phyloP scores from a whole-genome alignment of 2,329 filamentous ascomycete genomes.

The Mycogone perniciosa region DNA sequence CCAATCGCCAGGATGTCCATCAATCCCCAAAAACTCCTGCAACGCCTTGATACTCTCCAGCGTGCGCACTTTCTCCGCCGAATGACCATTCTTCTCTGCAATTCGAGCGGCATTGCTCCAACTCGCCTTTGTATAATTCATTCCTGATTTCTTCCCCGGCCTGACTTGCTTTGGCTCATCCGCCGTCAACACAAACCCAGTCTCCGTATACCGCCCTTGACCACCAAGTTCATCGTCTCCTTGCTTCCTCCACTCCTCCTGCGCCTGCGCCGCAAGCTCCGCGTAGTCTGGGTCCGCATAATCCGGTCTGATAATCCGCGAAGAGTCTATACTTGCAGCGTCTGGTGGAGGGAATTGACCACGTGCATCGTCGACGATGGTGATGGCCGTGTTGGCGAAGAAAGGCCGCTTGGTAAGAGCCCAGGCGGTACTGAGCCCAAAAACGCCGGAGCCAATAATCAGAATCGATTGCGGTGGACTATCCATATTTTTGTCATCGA shows the following conservation, averaged over 20 bases:
- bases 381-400: slow-evolving; percentile 49
- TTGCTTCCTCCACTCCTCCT: slow-evolving; percentile 59
- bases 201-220: slow-evolving; percentile 62
- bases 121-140: slow-evolving; percentile 54
- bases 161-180: slow-evolving; percentile 33
- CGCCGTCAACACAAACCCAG: slow-evolving; percentile 60
- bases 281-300: slow-evolving; percentile 78
- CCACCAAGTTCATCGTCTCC: slow-evolving; percentile 51
- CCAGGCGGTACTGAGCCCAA: slow-evolving; percentile 57
- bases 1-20: slow-evolving; percentile 51
- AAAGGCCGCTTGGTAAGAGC: slow-evolving; percentile 58
- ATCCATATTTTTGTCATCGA: slow-evolving; percentile 21
- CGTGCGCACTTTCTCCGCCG: slow-evolving; percentile 34
- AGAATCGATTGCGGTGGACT: slow-evolving; percentile 47
- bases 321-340: slow-evolving; percentile 55
- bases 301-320: slow-evolving; percentile 63
- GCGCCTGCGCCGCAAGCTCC: slow-evolving; percentile 63
- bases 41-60: slow-evolving; percentile 42
- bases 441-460: slow-evolving; percentile 63
- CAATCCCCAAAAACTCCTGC: slow-evolving; percentile 37
- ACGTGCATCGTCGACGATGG: slow-evolving; percentile 51
- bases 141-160: slow-evolving; percentile 36
- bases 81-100: slow-evolving; percentile 31
- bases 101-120: slow-evolving; percentile 54
- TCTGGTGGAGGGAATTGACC: slow-evolving; percentile 55